A percentile compares a stretch with the other conserved stretches of the same genome.
Conservation (phyloP, 345 rosid species). For the Brassica carinata region DNA sequence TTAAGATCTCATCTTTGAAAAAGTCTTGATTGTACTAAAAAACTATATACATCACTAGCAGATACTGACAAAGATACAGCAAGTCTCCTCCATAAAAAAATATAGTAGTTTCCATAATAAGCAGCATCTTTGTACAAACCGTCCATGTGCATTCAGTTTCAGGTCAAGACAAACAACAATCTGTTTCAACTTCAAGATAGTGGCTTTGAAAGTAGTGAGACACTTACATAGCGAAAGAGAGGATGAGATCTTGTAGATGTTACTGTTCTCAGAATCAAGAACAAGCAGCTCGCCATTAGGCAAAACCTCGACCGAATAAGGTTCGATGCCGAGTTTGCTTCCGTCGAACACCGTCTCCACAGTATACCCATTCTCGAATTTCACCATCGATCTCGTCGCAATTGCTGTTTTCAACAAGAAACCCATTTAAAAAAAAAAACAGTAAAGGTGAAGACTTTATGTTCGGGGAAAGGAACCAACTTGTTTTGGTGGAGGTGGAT, state of each 20-base stretch:
- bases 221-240: constrained; percentile 85
- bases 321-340: constrained; percentile 94
- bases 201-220: background rate
- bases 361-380: constrained; percentile 83
- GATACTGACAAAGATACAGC: constrained; percentile 40
- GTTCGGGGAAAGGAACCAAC: constrained; percentile 41
- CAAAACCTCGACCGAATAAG: constrained; percentile 75
- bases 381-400: constrained; percentile 87
- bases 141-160: constrained; percentile 36
- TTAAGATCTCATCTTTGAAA: constrained; percentile 38
- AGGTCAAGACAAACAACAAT: constrained; percentile 22
- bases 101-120: constrained; percentile 21
- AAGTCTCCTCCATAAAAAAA: constrained; percentile 24
- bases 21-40: constrained; percentile 26
- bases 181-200: background rate
- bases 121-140: constrained; percentile 27
- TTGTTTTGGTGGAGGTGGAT: constrained; percentile 77
- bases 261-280: constrained; percentile 47
- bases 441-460: constrained; percentile 1
- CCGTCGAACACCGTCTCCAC: constrained; percentile 99
- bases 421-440: constrained; percentile 8
- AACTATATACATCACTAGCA: constrained; percentile 31
- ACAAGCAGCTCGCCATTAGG: constrained; percentile 83
- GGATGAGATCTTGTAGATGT: constrained; percentile 77
- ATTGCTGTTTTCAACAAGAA: constrained; percentile 50